Evolutionary conservation across 495 filamentous ascomycete genomes (phyloP).

Genomic region (Podospora didyma): DNA sequence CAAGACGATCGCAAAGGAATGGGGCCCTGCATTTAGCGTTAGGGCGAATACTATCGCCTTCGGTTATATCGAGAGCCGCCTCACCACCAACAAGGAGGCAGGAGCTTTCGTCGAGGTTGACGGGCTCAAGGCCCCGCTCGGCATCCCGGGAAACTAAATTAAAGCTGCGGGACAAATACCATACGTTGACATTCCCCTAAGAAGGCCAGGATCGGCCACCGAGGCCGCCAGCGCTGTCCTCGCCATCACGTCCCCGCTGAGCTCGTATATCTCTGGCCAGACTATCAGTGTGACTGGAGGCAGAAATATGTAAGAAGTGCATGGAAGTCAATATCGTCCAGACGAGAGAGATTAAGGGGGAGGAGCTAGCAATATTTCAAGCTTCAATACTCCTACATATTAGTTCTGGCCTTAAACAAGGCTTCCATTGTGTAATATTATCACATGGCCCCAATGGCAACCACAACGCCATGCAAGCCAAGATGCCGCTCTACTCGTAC

Average conservation of each 20-base stretch:
- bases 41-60: conserved; percentile 81
- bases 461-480: conserved; percentile 17
- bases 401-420: neutral
- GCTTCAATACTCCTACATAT: neutral
- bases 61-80: conserved; percentile 69
- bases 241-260: conserved; percentile 74
- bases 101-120: conserved; percentile 74
- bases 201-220: conserved; percentile 68
- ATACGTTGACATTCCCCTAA: conserved; percentile 68
- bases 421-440: neutral
- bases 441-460: conserved; percentile 2
- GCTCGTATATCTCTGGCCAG: conserved; percentile 79
- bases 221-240: conserved; percentile 78
- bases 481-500: conserved; percentile 8
- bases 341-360: too few relatives aligned
- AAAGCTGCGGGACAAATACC: conserved; percentile 28
- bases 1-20: conserved; percentile 88
- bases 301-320: conserved; percentile 63
- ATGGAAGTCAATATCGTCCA: too few relatives aligned
- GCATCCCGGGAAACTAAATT: conserved; percentile 58
- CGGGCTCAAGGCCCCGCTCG: conserved; percentile 72
- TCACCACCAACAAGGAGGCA: conserved; percentile 76
- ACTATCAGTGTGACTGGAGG: conserved; percentile 82
- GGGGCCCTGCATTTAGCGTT: conserved; percentile 81
- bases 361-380: too few relatives aligned